Base-by-base conservation (phyloP, 148 eudicot species). In the Bassia scoparia region DNA sequence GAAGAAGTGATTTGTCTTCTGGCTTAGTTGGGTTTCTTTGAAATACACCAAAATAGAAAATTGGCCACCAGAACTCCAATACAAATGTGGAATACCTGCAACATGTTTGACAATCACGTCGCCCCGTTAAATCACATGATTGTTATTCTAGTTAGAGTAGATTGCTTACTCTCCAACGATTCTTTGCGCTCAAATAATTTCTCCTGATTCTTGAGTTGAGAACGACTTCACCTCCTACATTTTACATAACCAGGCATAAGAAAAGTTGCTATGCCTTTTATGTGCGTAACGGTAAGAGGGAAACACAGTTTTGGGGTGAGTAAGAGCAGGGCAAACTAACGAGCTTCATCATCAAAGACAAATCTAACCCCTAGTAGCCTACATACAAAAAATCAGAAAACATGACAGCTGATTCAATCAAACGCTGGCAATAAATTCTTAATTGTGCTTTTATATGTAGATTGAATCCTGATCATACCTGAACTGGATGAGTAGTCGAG, bases 1-100 rank as follows among this genome's bases (percentile, higher is more conserved):
- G 99, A 95, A 95, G 79, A 95, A 90, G 78, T 95, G 99, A 95
- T 77, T 76, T 92, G 97, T 59, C 99, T 81, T 95, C 99, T 66
- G 94, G 92, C 76, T 90, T 95, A 24, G 99, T 95, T 95, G 99
- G 43, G 87, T 85, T 82, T 95, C 99, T 84, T 95, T 95, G 72
- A 92, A 95, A 76, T 92, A 95, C 66, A 95, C 99, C 79, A 95
- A 73, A 77, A 95, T 84, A 52, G 99, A 95, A 95, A 49, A 82
- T 87, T 66, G 97, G 97, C 99, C 97, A 95, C 99, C 99, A 95
- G 53, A 89, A 86, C 84, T 95, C 99, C 99, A 97, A 95, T 67
- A 95, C 87, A 72, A 95, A 95, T 59, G 90, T 78, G 16, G 97
- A 92, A 81, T 88, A 95, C 81, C 99, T 95, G 87, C 76, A 79